Percentiles rank a stretch among this genome's conserved stretches.
Conservation (phyloP, 768 basidiomycete genomes). For the Kwoniella newhampshirensis region DNA sequence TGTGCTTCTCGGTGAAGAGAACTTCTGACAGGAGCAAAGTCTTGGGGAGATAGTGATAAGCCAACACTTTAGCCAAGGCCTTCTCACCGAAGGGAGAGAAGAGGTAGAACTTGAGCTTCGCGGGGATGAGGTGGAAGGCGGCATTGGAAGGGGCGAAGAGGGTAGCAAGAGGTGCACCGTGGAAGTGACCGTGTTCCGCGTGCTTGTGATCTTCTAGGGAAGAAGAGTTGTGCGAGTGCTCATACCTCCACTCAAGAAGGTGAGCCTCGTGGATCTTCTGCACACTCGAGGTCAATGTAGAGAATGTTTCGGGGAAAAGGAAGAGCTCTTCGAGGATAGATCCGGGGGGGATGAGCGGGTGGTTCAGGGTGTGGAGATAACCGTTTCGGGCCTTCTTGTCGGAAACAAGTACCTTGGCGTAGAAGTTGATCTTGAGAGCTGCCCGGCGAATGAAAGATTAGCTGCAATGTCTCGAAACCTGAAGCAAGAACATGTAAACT, state of each 20-base stretch:
- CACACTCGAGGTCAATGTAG: constrained; percentile 61
- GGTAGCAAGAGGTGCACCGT: constrained; percentile 47
- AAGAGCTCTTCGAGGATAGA: constrained; percentile 51
- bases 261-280: constrained; percentile 60
- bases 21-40: constrained; percentile 58
- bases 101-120: constrained; percentile 60
- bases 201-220: constrained; percentile 1
- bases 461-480: not conserved
- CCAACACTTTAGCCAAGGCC: constrained; percentile 60
- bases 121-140: constrained; percentile 57
- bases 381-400: constrained; percentile 61
- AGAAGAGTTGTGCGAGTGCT: constrained; percentile 25
- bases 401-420: constrained; percentile 54
- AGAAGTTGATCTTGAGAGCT: constrained; percentile 59
- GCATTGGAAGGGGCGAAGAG: constrained; percentile 52
- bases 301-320: constrained; percentile 53
- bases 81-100: constrained; percentile 64
- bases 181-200: constrained; percentile 44
- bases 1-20: constrained; percentile 41
- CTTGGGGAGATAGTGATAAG: constrained; percentile 64
- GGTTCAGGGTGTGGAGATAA: constrained; percentile 60
- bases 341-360: constrained; percentile 58
- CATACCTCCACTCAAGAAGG: constrained; percentile 51
- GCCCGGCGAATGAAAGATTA: not conserved
- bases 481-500: not conserved